Base-by-base conservation (phyloP, 352 stramenopile species). In the Phytophthora multivora region DNA sequence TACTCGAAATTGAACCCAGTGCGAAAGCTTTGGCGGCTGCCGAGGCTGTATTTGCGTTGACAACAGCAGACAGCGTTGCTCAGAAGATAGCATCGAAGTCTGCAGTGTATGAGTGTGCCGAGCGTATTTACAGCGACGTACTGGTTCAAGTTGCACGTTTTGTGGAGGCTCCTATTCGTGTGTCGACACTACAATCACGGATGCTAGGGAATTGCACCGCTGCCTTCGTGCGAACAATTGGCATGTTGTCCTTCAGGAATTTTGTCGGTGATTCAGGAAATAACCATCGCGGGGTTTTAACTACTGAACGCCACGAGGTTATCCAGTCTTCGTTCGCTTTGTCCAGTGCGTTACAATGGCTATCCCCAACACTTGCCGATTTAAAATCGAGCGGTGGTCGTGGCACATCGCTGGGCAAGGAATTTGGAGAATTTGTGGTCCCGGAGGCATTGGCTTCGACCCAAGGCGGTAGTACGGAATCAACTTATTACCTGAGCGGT, bases 121-220 rank as follows among this genome's bases (percentile, higher is more conserved):
- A 96, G 50, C 79, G 85, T 9, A 89, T 93, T 47, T 96, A 86
- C 69, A 93, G 82, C 30, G 87, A 96, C 57, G 83, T 91, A 18
- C 60, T 96, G 40, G 87, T 96, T 56, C 81, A 93, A 63, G 77
- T 94, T 13, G 89, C 87, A 39, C 73, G 85, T 12, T 96, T 94
- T 62, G 68, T 92, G 39, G 83, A 95, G 63, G 74, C 84, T 47
- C 83, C 82, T 43, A 86, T 94, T 58, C 79, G 83, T 15, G 74
- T 93, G 26, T 90, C 86, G 0, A 79, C 59, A 21, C 62, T 96
- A n/a, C 79, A 96, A 59, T 78, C 80, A 7, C 76, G 75, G 35
- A 83, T 96, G 73, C 58, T 96, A 16, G 80, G 71, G 11, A 90
- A 93, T 36, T 88, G 81, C 5, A 91, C 83, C 3, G 63, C 76